Percentiles rank a stretch among this genome's conserved stretches.
These are phyloP conservation scores for Ceratorhiza oryzae-sativae DNA, from an alignment of 1,284 basidiomycete species.

Conservation along the genomic window DNA sequence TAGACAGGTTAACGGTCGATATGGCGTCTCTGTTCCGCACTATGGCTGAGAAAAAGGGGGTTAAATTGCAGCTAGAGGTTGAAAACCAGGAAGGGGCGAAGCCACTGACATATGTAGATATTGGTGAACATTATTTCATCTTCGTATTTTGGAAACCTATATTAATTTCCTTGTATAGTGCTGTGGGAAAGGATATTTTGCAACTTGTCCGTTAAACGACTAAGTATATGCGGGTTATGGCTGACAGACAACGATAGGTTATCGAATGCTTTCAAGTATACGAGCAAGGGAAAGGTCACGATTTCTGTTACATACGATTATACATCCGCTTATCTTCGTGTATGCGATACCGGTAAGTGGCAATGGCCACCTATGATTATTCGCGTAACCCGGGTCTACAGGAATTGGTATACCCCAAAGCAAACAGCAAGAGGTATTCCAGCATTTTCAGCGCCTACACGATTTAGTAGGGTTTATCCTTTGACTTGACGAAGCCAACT, in stretches of 20 bases:
- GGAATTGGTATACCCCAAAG: constrained; percentile 47
- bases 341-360: constrained; percentile 46
- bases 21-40: constrained; percentile 49
- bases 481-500: background rate
- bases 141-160: background rate
- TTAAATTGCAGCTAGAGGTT: constrained; percentile 43
- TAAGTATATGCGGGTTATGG: background rate
- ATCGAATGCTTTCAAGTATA: constrained; percentile 51
- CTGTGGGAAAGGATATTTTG: constrained; percentile 50
- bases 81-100: constrained; percentile 41
- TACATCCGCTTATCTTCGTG: constrained; percentile 43
- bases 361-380: constrained; percentile 41
- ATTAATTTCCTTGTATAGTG: constrained; percentile 47
- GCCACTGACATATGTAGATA: constrained; percentile 14
- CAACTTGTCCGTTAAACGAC: constrained; percentile 22
- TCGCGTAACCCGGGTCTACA: background rate
- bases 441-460: constrained; percentile 48
- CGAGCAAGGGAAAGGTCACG: constrained; percentile 45
- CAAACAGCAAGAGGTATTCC: constrained; percentile 45
- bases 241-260: constrained; percentile 42
- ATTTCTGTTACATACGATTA: constrained; percentile 43
- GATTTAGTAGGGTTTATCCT: constrained; percentile 2
- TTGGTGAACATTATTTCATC: background rate
- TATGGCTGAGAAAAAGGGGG: constrained; percentile 47
- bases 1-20: constrained; percentile 47